Percentiles rank a stretch among this genome's conserved stretches.
Evolutionary conservation across 2,329 filamentous ascomycete genomes (phyloP).

Genomic region (Monilinia fructigena): DNA sequence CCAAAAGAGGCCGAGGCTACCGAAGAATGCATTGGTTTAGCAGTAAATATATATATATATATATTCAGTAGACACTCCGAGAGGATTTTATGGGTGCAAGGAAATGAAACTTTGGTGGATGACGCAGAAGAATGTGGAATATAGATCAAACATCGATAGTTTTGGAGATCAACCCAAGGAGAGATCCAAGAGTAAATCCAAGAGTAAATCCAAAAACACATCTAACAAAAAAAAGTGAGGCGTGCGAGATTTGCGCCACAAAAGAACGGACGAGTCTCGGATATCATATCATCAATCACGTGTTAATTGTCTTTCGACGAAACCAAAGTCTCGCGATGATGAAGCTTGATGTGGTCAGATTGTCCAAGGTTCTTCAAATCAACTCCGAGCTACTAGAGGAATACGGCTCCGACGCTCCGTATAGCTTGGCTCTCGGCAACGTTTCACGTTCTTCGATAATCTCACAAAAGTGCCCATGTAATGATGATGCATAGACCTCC

Average conservation of each 20-base stretch:
- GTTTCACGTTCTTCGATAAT: neutral
- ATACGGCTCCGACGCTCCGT: neutral
- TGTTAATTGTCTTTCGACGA: neutral
- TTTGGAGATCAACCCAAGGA: constrained; percentile 12
- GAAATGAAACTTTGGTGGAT: constrained; percentile 16
- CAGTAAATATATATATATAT: neutral
- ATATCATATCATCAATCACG: neutral
- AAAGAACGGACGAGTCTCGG: constrained; percentile 5
- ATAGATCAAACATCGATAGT: constrained; percentile 23
- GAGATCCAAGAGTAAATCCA: too few species aligned
- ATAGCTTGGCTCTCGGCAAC: neutral
- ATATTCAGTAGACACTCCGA: neutral
- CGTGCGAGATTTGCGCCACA: constrained; percentile 15
- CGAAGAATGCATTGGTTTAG: constrained; percentile 5
- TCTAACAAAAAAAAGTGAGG: constrained; percentile 5
- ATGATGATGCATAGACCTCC: neutral
- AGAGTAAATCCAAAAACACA: neutral
- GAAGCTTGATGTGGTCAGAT: too few species aligned
- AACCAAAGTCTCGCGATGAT: too few species aligned
- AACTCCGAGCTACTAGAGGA: too few species aligned
- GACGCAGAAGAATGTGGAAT: neutral
- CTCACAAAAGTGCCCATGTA: neutral
- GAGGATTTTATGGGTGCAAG: neutral
- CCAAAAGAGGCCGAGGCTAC: constrained; percentile 8
- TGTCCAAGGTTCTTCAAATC: too few species aligned